phyloP scores from a whole-genome alignment of 2,329 filamentous ascomycete genomes.

The Elsinoe australis region DNA sequence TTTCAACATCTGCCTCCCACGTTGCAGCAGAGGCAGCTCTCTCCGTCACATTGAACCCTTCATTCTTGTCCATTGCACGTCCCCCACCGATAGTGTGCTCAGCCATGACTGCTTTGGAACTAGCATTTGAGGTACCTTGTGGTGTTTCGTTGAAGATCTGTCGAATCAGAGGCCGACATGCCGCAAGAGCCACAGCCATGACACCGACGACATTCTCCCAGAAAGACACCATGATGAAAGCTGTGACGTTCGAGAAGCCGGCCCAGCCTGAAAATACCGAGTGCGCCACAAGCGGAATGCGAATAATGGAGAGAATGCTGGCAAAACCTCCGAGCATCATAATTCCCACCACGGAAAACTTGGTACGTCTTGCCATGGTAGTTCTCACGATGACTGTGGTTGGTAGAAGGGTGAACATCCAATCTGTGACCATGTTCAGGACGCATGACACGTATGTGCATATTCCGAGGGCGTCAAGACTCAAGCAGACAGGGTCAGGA shows the following conservation, averaged over 20 bases:
- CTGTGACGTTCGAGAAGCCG: background rate
- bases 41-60: no score
- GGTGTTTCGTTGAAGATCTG: background rate
- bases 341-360: constrained; percentile 6
- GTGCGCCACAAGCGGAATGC: constrained; percentile 1
- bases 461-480: background rate
- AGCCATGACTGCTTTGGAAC: background rate
- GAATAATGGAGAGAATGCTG: background rate
- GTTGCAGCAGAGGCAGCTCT: no score
- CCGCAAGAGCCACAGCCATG: constrained; percentile 10
- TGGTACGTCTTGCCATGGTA: constrained; percentile 4
- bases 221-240: constrained; percentile 1
- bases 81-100: background rate
- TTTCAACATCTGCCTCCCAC: no score
- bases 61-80: no score
- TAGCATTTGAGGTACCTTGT: background rate
- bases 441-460: background rate
- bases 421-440: constrained; percentile 8
- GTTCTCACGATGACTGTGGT: constrained; percentile 13
- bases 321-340: constrained; percentile 7
- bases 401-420: constrained; percentile 15
- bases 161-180: background rate
- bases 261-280: background rate
- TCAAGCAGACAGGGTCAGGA: background rate
- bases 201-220: constrained; percentile 15